These are phyloP conservation scores for Citrullus amarus DNA, from an alignment of 306 rosid species.

Conservation along the genomic window DNA sequence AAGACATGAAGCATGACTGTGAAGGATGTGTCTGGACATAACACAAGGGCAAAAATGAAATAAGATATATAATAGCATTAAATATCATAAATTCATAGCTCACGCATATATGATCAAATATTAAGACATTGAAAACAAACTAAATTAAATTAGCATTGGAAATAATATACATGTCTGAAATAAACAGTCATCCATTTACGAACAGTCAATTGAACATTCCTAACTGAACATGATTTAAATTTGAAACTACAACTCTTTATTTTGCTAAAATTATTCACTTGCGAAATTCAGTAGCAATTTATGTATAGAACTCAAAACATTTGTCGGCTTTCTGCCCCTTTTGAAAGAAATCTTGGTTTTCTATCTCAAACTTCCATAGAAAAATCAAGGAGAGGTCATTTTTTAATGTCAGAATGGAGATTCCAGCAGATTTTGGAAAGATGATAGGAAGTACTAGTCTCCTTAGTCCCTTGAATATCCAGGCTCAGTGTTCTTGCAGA, in stretches of 20 bases:
- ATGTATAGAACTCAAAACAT: neutral
- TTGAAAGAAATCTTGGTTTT: neutral
- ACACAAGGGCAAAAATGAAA: neutral
- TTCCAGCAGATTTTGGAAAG: no score
- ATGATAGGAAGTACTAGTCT: no score
- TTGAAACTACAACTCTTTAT: neutral
- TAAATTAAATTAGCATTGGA: neutral
- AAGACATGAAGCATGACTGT: constrained; percentile 98
- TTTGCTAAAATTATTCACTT: neutral
- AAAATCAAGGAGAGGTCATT: neutral
- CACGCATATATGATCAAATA: neutral
- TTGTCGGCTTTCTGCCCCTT: neutral
- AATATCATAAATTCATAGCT: neutral
- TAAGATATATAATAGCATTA: neutral
- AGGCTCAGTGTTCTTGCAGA: no score
- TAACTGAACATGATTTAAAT: neutral
- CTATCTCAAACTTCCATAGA: neutral
- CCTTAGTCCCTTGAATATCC: no score
- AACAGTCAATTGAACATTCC: neutral
- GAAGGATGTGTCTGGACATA: constrained; percentile 88
- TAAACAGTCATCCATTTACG: neutral
- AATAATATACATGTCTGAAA: neutral
- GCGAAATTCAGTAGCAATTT: neutral
- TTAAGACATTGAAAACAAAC: neutral
- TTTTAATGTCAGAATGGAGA: neutral